These are phyloP conservation scores for Omphalotus olearius DNA, from an alignment of 1,284 basidiomycete species.

Conservation along the genomic window DNA sequence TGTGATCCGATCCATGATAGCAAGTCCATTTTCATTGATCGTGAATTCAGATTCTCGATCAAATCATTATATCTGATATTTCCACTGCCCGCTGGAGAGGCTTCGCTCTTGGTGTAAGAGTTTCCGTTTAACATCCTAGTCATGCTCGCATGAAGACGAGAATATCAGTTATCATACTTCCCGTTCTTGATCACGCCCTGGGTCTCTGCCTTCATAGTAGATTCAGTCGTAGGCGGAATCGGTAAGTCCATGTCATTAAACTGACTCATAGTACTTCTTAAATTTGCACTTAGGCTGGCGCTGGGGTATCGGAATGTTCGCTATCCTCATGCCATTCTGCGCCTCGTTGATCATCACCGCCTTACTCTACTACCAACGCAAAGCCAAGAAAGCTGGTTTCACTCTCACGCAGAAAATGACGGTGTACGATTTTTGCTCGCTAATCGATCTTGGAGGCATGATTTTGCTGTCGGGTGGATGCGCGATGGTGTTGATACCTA, in stretches of 20 bases:
- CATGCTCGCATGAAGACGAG: not conserved
- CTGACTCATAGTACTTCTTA: not conserved
- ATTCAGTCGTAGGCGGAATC: slow-evolving; percentile 8
- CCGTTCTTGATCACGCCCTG: slow-evolving; percentile 10
- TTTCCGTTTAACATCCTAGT: not conserved
- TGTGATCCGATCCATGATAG: not conserved
- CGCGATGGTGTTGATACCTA: slow-evolving; percentile 8
- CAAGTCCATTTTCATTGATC: slow-evolving; percentile 39
- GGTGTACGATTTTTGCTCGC: slow-evolving; percentile 10
- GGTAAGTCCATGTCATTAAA: not conserved
- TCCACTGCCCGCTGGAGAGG: slow-evolving; percentile 79
- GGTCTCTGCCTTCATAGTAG: slow-evolving; percentile 11
- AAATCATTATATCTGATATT: slow-evolving; percentile 76
- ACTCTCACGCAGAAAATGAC: not conserved
- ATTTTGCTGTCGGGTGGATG: slow-evolving; percentile 5
- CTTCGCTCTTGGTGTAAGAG: slow-evolving; percentile 30
- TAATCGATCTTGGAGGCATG: slow-evolving; percentile 10
- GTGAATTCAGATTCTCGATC: slow-evolving; percentile 72
- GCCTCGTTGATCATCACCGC: slow-evolving; percentile 11
- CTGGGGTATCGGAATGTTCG: slow-evolving; percentile 2
- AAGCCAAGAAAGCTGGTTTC: slow-evolving; percentile 8
- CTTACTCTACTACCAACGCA: slow-evolving; percentile 8
- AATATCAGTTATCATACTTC: slow-evolving; percentile 5
- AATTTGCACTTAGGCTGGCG: slow-evolving; percentile 1
- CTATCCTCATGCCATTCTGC: slow-evolving; percentile 1